Base-by-base conservation (phyloP, 2,329 filamentous ascomycete species). In the Gyromitra esculenta region DNA sequence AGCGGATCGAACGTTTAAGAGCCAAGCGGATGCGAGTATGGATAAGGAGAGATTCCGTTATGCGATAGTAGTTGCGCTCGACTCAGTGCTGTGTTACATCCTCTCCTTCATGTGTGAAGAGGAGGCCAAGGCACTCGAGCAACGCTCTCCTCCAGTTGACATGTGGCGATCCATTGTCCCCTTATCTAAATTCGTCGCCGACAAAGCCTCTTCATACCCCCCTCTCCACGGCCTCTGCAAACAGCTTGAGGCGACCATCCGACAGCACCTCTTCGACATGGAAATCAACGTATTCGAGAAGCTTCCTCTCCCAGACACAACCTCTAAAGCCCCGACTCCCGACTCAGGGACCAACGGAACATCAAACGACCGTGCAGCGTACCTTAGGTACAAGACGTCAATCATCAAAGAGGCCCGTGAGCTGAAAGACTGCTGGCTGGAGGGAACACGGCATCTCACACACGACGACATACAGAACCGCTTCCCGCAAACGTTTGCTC, bases 101-200 rank as follows among this genome's bases (percentile, higher is more conserved):
- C 67, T 79, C 50, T 76, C 78, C 8, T 79, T 79, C 56, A 71
- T 78, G 41, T 75, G 76, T 6, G 71, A 77, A 43, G 77, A 79
- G 48, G 75, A 78, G 45, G 62, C 63, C 11, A 77, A 76, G 62
- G 18, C 60, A 1, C 70, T 79, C 5, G 75, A 79, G 50, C 66
- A 64, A n/a, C 63, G 68, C 13, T 67, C 72, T 35, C 64, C 67
- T 9, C 75, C 70, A 9, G 66, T 70, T 6, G 77, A 79, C 2
- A 76, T 69, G 37, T 79, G 78, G 78, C 73, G 77, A 6, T 79
- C 78, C 1, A 79, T 75, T n/a, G 77, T 79, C n/a, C 77, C 78
- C 11, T 69, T 79, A 39, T 75, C 75, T 7, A 71, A 64, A 45
- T 79, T 78, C 65, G 77, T 79, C 13, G 73, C 67, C 8, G 78